Conservation (phyloP, 2,329 filamentous ascomycete species). For the Pezizomycotina sp. region DNA sequence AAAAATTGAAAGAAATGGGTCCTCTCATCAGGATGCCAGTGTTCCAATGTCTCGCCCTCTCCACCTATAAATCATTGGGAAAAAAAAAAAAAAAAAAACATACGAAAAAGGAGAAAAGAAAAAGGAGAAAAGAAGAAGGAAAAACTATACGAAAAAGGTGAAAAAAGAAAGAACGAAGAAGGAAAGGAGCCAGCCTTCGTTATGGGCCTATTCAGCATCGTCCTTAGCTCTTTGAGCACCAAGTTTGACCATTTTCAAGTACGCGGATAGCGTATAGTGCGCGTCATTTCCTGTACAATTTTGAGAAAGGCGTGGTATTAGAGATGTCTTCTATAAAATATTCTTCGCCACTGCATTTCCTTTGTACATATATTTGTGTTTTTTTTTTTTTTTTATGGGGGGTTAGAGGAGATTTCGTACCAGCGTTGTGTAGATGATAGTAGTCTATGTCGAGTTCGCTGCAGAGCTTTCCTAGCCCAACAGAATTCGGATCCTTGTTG, state of each 20-base stretch:
- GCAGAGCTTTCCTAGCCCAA: constrained; percentile 46
- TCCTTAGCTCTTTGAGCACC: too few species aligned
- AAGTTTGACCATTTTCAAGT: constrained; percentile 45
- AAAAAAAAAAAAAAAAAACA: constrained; percentile 6
- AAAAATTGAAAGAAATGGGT: background rate
- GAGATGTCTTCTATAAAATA: too few species aligned
- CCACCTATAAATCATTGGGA: constrained; percentile 1
- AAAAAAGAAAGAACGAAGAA: constrained; percentile 1
- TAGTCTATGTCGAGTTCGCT: constrained; percentile 44
- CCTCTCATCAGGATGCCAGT: constrained; percentile 2
- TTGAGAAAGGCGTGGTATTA: constrained; percentile 3
- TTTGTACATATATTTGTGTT: too few species aligned
- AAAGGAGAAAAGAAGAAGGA: constrained; percentile 1
- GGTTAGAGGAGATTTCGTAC: constrained; percentile 10
- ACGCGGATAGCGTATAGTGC: constrained; percentile 55
- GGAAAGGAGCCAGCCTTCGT: too few species aligned
- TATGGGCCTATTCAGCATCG: too few species aligned
- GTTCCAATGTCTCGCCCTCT: constrained; percentile 1
- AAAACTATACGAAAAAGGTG: background rate
- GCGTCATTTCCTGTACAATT: constrained; percentile 58
- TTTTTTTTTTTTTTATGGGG: background rate
- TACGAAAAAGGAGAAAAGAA: constrained; percentile 8
- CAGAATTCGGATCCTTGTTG: constrained; percentile 36
- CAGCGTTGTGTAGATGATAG: constrained; percentile 60
- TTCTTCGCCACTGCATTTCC: background rate